Evolutionary conservation across 129 eudicot species (phyloP), one percentile per base, ranked within the genome.

Genomic region (Pulicaria dysenterica): DNA sequence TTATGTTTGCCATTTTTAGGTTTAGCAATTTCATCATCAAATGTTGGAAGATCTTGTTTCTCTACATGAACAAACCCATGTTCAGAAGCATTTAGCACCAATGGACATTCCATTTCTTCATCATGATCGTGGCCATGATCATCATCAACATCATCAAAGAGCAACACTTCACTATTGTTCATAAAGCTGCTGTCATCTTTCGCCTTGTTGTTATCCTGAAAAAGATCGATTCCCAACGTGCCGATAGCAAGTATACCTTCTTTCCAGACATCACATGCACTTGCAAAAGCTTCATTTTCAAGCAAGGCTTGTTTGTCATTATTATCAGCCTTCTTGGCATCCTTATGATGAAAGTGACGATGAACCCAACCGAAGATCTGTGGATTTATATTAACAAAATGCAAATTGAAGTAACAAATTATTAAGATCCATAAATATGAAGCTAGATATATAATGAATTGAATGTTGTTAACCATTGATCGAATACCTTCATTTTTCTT

Each of bases 361-460:
- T 83, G 86, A 66, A 88, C 85, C 95, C 95, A 88, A 44, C 73
- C 76, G 78, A 88, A 85, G 78, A 88, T 86, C 95, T 88, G 77
- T 53, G 41, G 5, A 69, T 37, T 62, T 9, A 74, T 15, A 54
- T 31, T 12, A 58, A 58, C 31, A 44, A 7, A 58, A 63, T 37
- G 36, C 16, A 45, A 58, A 9, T 7, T n/a, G 45, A 68, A 46
- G 36, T 49, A 65, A 45, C 8, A 5, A 7, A 42, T 39, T 5
- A 39, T 19, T 34, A 47, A 61, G 49, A 41, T 38, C 31, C 2
- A 24, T 24, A 24, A 24, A 0, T 5, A n/a, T 46, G 31, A 24
- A 24, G 31, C 31, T 24, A 24, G 31, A 24, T 24, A n/a, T n/a
- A n/a, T n/a, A 24, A 24, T 24, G 31, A 24, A 24, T 24, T 24